Percentiles rank a stretch among this genome's conserved stretches.
Evolutionary conservation across 441 rosid genomes (phyloP).

Genomic region (Pelargonium fulgidum): DNA sequence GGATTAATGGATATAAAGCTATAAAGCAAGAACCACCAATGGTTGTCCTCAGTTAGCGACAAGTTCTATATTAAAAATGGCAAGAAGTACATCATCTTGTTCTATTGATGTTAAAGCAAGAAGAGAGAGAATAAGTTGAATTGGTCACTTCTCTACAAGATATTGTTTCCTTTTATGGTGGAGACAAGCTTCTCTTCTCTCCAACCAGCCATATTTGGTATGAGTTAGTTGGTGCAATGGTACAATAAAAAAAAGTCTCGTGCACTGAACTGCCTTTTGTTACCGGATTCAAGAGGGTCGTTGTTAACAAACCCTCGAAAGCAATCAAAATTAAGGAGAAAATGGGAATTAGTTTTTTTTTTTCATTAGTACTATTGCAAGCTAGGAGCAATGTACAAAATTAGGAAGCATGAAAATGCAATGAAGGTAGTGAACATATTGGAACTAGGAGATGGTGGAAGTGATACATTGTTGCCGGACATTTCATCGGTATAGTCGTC

Average conservation of each 20-base stretch:
- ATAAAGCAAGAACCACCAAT: slow-evolving; percentile 5
- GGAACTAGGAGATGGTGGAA: slow-evolving; percentile 15
- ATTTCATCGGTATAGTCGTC: slow-evolving; percentile 40
- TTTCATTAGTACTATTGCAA: neutral
- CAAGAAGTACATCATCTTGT: neutral
- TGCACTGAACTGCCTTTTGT: too few relatives aligned
- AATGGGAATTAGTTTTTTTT: neutral
- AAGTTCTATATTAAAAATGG: neutral
- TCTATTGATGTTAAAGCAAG: too few relatives aligned
- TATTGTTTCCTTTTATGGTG: too few relatives aligned
- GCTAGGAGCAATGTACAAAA: slow-evolving; percentile 17
- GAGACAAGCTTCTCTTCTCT: too few relatives aligned
- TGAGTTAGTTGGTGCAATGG: too few relatives aligned
- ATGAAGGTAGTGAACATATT: slow-evolving; percentile 20
- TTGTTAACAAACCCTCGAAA: too few relatives aligned
- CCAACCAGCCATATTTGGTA: too few relatives aligned
- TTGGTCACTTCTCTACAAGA: too few relatives aligned
- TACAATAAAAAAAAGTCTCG: too few relatives aligned
- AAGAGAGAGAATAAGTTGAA: too few relatives aligned
- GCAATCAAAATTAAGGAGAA: too few relatives aligned
- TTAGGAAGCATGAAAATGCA: slow-evolving; percentile 25
- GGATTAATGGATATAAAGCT: slow-evolving; percentile 22
- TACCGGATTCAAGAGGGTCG: too few relatives aligned
- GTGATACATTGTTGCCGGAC: slow-evolving; percentile 32
- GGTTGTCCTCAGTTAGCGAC: neutral